Base-by-base conservation (phyloP, 2,329 filamentous ascomycete genomes). In the Pseudopyrenochaeta lycopersici region DNA sequence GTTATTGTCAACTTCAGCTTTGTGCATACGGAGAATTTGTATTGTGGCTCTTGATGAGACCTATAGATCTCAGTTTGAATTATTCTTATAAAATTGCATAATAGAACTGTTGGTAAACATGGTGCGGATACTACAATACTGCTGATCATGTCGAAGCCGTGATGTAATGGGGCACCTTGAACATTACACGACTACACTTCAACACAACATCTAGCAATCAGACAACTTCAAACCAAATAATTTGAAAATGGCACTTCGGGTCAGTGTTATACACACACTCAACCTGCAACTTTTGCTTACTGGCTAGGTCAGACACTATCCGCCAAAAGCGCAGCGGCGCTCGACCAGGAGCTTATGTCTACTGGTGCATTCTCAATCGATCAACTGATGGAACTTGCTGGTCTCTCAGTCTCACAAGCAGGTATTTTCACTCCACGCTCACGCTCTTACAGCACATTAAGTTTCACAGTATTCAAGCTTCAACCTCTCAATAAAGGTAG, bases 341-440 rank as follows among this genome's bases (percentile, higher is more conserved):
- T 99, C 15, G 95, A 99, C 74, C 88, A 91, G 76, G 94, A 99
- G 73, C 88, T 99, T 58, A 98, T 99, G 93, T 90, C 87, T 71
- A 86, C 88, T 1, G 86, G 86, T 33, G 92, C 90, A 7, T 99
- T 97, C 78, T 96, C 92, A 10, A 85, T 99, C 49, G 95, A 98
- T 72, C 95, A 99, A 77, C 82, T 99, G 43, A 98, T 99, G 95
- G 95, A 98, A 74, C 81, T 99, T 7, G 95, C 95, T 38, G 95
- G 95, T 0, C 83, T 99, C 0, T 93, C 92, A 1, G 92, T 98
- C 21, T 94, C 94, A 11, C 92, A 98, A 81, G 92, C 90, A 4
- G 4, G 21, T 31, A 6, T 7, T 14, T 40, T 21, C 4, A n/a
- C n/a, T n/a, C n/a, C n/a, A n/a, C n/a, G n/a, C n/a, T n/a, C n/a